These are phyloP conservation scores for Dendrocalamus sinicus DNA, from an alignment of 176 grass and related monocot species.

Conservation along the genomic window DNA sequence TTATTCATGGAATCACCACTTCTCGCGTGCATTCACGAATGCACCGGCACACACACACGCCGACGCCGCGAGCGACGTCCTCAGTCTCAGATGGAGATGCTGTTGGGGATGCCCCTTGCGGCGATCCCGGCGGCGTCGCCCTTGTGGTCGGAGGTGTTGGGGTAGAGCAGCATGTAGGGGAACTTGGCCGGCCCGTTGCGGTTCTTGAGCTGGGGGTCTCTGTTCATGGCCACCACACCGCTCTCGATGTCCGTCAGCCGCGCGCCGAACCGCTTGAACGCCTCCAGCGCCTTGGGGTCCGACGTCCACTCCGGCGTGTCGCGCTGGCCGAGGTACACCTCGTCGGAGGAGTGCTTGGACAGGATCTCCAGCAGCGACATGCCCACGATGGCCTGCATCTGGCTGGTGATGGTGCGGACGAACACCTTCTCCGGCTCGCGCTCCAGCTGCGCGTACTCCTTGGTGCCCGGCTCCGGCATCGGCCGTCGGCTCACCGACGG, in stretches of 20 bases:
- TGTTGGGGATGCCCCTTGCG: constrained; percentile 53
- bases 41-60: too few relatives aligned
- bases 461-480: constrained; percentile 53
- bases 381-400: constrained; percentile 58
- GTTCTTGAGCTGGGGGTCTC: constrained; percentile 35
- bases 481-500: constrained; percentile 50
- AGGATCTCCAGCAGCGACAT: constrained; percentile 71
- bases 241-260: constrained; percentile 38
- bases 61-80: too few relatives aligned
- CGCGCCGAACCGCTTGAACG: constrained; percentile 42
- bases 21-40: too few relatives aligned
- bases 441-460: constrained; percentile 43
- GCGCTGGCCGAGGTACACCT: constrained; percentile 66
- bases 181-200: constrained; percentile 39
- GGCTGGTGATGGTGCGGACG: constrained; percentile 54
- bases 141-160: constrained; percentile 34
- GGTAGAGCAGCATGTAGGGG: constrained; percentile 50
- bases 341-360: constrained; percentile 64
- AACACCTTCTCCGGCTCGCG: constrained; percentile 57
- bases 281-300: constrained; percentile 52
- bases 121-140: constrained; percentile 29
- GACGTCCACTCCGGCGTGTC: constrained; percentile 62
- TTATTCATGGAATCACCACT: too few relatives aligned
- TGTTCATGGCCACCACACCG: constrained; percentile 15
- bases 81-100: constrained; percentile 44